Evolutionary conservation across 2,329 filamentous ascomycete species (phyloP), one percentile per base, ranked within the genome.

Genomic region (Nectriaceae sp.): DNA sequence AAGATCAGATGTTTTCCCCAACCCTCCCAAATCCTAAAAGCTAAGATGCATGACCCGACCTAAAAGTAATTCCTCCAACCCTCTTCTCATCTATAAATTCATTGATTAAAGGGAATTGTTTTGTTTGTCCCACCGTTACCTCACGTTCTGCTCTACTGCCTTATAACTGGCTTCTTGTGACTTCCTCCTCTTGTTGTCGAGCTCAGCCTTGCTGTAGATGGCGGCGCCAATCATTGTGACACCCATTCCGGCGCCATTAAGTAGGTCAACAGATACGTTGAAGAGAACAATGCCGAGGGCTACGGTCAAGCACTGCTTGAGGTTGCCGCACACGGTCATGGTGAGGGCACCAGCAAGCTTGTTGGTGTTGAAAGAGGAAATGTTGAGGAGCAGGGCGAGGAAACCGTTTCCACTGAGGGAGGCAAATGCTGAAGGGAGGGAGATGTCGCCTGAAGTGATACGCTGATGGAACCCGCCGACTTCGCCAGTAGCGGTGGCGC

Each of bases 261-360:
- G 71, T 55, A 71, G 64, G 56, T 75, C 75, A 21, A 82, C 70
- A 21, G 68, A 67, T 54, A 80, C 71, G 43, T 77, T 71, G 62
- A 81, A 82, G 42, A 80, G 68, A 40, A 75, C 65, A 35, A 82
- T 78, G 39, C 78, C 79, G 22, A 82, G 66, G 29, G 78, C 65
- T 11, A 83, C 78, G 1, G 79, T 82, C 37, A 82, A 63, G 52
- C 76, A 78, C 62, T 82, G 79, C 69, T 83, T 83, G 48, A 83
- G 66, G 59, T 83, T 83, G 46, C 77, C 79, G 51, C 78, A 80
- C 4, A 83, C 78, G 5, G 78, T 80, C 75, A 83, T 82, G 31
- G 79, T 83, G 46, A 83, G 64, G 16, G 79, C 79, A 44, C 80
- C 79, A 5, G 78, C 75, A 31, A 78, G 68, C 66, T 80, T 80